Evolutionary conservation across 2,329 filamentous ascomycete species (phyloP).

Genomic region (Cladophialophora bantiana): DNA sequence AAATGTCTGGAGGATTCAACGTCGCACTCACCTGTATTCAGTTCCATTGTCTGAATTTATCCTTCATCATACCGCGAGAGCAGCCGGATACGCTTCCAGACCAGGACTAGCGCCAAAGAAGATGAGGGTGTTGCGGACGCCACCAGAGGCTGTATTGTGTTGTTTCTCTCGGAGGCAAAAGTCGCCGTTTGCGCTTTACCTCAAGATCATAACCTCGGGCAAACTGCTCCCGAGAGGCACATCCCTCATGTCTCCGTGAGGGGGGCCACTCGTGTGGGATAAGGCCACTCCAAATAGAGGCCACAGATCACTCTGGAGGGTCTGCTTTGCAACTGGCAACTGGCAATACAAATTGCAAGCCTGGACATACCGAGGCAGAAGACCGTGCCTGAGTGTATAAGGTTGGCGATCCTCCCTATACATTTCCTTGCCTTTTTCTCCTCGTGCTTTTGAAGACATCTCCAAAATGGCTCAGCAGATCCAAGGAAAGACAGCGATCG

Average conservation of each 20-base stretch:
- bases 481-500: slow-evolving; percentile 53
- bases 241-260: neutral
- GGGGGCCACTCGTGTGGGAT: neutral
- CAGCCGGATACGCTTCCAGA: slow-evolving; percentile 13
- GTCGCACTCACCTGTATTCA: neutral
- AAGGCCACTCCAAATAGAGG: neutral
- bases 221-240: neutral
- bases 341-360: neutral
- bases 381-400: neutral
- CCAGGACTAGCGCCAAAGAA: slow-evolving; percentile 10
- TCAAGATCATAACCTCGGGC: slow-evolving; percentile 15
- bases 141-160: neutral
- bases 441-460: neutral
- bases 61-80: slow-evolving; percentile 22
- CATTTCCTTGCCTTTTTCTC: neutral
- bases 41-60: slow-evolving; percentile 22
- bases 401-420: neutral
- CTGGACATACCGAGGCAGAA: neutral
- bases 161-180: neutral
- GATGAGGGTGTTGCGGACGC: neutral
- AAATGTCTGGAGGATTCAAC: neutral
- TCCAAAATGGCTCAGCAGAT: slow-evolving; percentile 35
- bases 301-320: neutral
- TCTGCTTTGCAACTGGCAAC: neutral
- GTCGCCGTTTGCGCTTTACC: neutral